Evolutionary conservation across 495 filamentous ascomycete genomes (phyloP).

Genomic region (Daldinia grandis): DNA sequence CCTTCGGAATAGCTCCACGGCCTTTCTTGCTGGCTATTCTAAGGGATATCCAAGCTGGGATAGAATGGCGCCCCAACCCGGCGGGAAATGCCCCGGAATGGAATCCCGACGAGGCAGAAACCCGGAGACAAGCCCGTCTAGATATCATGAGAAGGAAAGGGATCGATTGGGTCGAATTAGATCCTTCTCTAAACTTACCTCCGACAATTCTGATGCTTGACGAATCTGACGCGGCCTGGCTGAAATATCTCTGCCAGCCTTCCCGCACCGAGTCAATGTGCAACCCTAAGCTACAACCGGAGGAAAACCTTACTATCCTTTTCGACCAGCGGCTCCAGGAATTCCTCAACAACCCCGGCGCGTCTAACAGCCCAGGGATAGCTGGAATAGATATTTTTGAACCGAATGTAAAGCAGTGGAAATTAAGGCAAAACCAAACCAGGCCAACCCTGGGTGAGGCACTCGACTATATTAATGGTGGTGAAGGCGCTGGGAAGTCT

Average conservation of each 20-base stretch:
- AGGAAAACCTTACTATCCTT: conserved; percentile 35
- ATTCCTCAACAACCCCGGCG: conserved; percentile 26
- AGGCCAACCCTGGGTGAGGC: conserved; percentile 15
- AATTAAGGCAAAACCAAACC: not conserved
- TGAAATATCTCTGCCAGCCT: conserved; percentile 40
- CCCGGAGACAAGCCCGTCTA: conserved; percentile 14
- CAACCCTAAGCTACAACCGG: conserved; percentile 19
- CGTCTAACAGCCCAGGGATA: conserved; percentile 14
- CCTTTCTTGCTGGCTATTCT: conserved; percentile 40
- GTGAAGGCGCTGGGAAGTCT: not conserved
- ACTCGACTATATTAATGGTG: conserved; percentile 42
- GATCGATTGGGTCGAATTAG: conserved; percentile 12
- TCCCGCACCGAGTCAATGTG: conserved; percentile 34
- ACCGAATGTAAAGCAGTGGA: not conserved
- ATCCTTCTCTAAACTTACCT: not conserved
- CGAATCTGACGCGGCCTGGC: conserved; percentile 42
- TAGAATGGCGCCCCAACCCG: conserved; percentile 5
- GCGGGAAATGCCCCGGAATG: not conserved
- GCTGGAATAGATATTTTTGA: conserved; percentile 18
- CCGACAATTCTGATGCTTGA: conserved; percentile 21
- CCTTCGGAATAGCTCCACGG: conserved; percentile 38
- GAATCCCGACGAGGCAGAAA: not conserved
- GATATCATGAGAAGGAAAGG: conserved; percentile 32
- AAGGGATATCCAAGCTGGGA: conserved; percentile 43
- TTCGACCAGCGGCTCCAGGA: conserved; percentile 41